Percentiles rank a stretch among this genome's conserved stretches.
phyloP scores from a whole-genome alignment of 495 filamentous ascomycete species.

The Stereocaulon alpinum region DNA sequence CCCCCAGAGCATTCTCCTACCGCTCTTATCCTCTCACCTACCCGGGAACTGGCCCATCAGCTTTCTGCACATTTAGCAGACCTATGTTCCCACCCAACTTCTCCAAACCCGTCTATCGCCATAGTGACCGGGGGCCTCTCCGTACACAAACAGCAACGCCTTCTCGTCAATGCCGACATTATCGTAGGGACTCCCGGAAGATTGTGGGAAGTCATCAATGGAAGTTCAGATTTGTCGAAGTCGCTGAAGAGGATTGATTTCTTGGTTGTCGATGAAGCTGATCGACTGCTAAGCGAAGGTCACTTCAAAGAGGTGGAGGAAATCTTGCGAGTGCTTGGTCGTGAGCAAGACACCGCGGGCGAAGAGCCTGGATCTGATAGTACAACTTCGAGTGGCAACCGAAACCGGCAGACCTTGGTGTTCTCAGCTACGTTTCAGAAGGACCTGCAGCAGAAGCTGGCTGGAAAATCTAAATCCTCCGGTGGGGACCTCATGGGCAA shows the following conservation, averaged over 20 bases:
- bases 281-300: constrained; percentile 82
- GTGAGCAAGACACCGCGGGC: constrained; percentile 37
- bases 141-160: constrained; percentile 81
- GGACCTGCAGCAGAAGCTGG: constrained; percentile 77
- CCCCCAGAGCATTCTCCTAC: constrained; percentile 37
- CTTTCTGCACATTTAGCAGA: constrained; percentile 68
- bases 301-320: constrained; percentile 91
- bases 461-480: constrained; percentile 53
- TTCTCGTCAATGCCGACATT: constrained; percentile 66
- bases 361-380: constrained; percentile 25
- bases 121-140: constrained; percentile 86
- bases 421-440: constrained; percentile 96
- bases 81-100: constrained; percentile 49
- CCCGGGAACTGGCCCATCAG: constrained; percentile 88
- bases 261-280: constrained; percentile 88
- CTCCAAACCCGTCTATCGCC: constrained; percentile 54
- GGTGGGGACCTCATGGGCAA: constrained; percentile 52
- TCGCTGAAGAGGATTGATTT: constrained; percentile 65
- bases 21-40: constrained; percentile 88
- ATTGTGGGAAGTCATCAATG: constrained; percentile 85
- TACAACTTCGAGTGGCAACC: constrained; percentile 11
- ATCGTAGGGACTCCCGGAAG: constrained; percentile 86
- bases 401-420: constrained; percentile 73
- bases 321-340: constrained; percentile 66
- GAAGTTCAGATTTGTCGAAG: constrained; percentile 46